Percentiles rank a stretch among this genome's conserved stretches.
These are phyloP conservation scores for Narthecium ossifragum DNA, from an alignment of 106 monocot genomes.

Conservation along the genomic window DNA sequence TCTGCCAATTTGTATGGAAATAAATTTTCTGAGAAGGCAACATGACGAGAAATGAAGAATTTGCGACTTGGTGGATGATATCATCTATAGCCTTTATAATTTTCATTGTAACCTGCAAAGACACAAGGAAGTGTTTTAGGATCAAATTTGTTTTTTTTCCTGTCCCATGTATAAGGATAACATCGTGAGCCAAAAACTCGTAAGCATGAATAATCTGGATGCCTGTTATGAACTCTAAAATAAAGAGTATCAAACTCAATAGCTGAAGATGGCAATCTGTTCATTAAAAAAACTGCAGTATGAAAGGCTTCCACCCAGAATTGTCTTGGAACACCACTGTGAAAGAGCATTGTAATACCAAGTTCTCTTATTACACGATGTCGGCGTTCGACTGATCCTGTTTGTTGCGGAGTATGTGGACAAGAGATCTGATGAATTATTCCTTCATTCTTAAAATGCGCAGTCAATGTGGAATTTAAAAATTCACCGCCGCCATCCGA, in stretches of 20 bases:
- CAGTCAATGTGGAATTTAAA: not conserved
- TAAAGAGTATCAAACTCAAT: not conserved
- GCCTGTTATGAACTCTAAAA: not conserved
- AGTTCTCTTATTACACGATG: not conserved
- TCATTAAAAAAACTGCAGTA: not conserved
- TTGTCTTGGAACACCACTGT: not conserved
- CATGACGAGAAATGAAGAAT: not conserved
- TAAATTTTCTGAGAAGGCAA: not conserved
- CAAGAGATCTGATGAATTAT: not conserved
- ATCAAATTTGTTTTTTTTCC: not conserved
- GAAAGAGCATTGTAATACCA: not conserved
- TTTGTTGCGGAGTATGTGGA: not conserved
- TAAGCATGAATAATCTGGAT: not conserved
- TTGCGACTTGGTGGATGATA: not conserved
- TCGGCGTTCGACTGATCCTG: not conserved
- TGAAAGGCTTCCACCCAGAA: not conserved
- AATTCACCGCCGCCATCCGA: not conserved
- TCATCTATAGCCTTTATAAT: not conserved
- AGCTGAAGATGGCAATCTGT: not conserved
- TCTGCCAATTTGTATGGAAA: not conserved
- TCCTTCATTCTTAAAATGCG: not conserved
- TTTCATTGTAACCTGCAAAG: not conserved
- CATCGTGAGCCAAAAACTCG: not conserved
- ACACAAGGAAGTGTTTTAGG: not conserved
- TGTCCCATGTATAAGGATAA: not conserved